phyloP scores from a whole-genome alignment of 352 stramenopile genomes.

The Phytopythium mirpurense region DNA sequence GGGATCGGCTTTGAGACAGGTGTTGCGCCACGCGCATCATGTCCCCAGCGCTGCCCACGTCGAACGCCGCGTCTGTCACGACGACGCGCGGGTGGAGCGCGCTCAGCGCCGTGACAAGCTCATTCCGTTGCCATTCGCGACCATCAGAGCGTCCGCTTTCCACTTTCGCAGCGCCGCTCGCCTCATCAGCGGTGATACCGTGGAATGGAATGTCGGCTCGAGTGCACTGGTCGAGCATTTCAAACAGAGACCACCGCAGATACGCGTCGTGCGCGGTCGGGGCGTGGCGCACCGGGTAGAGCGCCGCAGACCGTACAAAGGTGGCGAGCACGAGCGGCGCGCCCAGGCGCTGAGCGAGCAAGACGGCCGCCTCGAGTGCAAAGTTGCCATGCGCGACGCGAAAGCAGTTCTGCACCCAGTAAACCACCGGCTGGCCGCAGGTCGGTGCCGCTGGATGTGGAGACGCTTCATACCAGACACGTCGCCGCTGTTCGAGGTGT shows the following conservation, averaged over 20 bases:
- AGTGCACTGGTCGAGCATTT: slow-evolving; percentile 41
- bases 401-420: slow-evolving; percentile 64
- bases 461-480: slow-evolving; percentile 29
- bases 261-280: slow-evolving; percentile 51
- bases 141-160: neutral
- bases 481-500: slow-evolving; percentile 38
- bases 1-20: slow-evolving; percentile 23
- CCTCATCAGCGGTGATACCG: slow-evolving; percentile 27
- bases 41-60: slow-evolving; percentile 25
- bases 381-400: slow-evolving; percentile 64
- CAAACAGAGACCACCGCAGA: slow-evolving; percentile 38
- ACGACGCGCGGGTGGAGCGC: slow-evolving; percentile 32
- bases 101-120: slow-evolving; percentile 34
- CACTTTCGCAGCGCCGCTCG: neutral
- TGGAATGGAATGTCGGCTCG: slow-evolving; percentile 37
- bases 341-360: slow-evolving; percentile 34
- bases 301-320: slow-evolving; percentile 36
- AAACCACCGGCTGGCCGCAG: slow-evolving; percentile 33
- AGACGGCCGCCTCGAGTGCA: slow-evolving; percentile 40
- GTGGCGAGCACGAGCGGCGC: slow-evolving; percentile 41
- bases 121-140: slow-evolving; percentile 14
- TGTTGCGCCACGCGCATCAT: slow-evolving; percentile 27
- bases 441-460: neutral
- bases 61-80: slow-evolving; percentile 34
- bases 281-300: slow-evolving; percentile 54